Conservation (phyloP, 1,139 yeast genomes). For the Nakaseomyces kungkrabaensis region DNA sequence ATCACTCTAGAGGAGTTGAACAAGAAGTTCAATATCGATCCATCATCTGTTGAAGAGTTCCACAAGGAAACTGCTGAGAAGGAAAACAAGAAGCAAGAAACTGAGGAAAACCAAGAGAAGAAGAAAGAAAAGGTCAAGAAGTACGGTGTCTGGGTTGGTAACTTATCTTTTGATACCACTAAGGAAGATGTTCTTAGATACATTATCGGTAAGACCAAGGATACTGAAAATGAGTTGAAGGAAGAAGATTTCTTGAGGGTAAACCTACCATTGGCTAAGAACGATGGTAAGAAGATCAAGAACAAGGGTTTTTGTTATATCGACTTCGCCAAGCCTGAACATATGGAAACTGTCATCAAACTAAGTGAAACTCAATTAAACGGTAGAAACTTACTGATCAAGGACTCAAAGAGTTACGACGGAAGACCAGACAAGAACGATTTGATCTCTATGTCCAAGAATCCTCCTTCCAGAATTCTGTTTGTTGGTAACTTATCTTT, state of each 20-base stretch:
- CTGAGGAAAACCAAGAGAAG: constrained; percentile 12
- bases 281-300: constrained; percentile 44
- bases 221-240: constrained; percentile 32
- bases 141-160: constrained; percentile 91
- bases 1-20: constrained; percentile 49
- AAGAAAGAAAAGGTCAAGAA: constrained; percentile 27
- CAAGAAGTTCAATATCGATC: constrained; percentile 35
- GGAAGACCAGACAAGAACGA: constrained; percentile 71
- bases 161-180: constrained; percentile 74
- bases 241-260: constrained; percentile 46
- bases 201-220: constrained; percentile 48
- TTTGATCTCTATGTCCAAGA: constrained; percentile 41
- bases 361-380: constrained; percentile 65
- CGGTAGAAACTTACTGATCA: constrained; percentile 80
- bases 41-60: constrained; percentile 30
- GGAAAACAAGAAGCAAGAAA: constrained; percentile 13
- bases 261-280: constrained; percentile 55
- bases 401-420: constrained; percentile 69
- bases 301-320: constrained; percentile 77
- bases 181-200: constrained; percentile 65
- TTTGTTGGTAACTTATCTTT: constrained; percentile 91
- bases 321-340: constrained; percentile 59
- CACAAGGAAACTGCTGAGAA: constrained; percentile 25
- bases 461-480: constrained; percentile 81
- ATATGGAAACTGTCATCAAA: constrained; percentile 53